A percentile compares a stretch with the other conserved stretches of the same genome.
These are phyloP conservation scores for Cnidoscolus chayamansa DNA, from an alignment of 441 rosid genomes.

Conservation along the genomic window DNA sequence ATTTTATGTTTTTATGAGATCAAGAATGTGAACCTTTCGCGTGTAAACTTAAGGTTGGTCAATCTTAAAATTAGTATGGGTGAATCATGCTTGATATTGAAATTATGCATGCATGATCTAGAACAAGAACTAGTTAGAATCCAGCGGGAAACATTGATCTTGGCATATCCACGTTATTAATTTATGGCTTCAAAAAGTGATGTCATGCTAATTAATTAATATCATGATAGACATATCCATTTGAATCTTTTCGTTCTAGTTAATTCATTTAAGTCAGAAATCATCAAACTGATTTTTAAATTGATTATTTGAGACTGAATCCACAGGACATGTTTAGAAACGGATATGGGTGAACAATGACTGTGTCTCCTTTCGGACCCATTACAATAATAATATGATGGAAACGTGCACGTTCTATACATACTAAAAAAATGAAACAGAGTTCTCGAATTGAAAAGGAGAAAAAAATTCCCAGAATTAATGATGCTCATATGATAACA, in stretches of 20 bases:
- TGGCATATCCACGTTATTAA: too few species aligned
- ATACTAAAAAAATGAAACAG: not conserved
- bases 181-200: not conserved
- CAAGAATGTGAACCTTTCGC: too few species aligned
- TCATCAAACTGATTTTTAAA: not conserved
- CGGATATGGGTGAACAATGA: slow-evolving; percentile 3
- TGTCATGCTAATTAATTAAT: too few species aligned
- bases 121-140: too few species aligned
- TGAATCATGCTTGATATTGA: too few species aligned
- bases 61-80: too few species aligned
- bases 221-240: too few species aligned
- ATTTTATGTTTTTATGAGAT: too few species aligned
- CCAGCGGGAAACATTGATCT: too few species aligned
- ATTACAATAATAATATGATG: slow-evolving; percentile 11
- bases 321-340: not conserved
- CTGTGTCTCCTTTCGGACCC: slow-evolving; percentile 20
- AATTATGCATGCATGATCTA: too few species aligned
- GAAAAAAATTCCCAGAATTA: not conserved
- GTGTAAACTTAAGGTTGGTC: too few species aligned
- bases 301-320: not conserved
- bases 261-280: not conserved
- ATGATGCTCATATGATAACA: not conserved
- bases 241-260: too few species aligned
- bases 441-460: not conserved
- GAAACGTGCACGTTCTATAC: slow-evolving; percentile 18